Conservation (phyloP, 2,329 filamentous ascomycete species). For the Parafenestella ontariensis region DNA sequence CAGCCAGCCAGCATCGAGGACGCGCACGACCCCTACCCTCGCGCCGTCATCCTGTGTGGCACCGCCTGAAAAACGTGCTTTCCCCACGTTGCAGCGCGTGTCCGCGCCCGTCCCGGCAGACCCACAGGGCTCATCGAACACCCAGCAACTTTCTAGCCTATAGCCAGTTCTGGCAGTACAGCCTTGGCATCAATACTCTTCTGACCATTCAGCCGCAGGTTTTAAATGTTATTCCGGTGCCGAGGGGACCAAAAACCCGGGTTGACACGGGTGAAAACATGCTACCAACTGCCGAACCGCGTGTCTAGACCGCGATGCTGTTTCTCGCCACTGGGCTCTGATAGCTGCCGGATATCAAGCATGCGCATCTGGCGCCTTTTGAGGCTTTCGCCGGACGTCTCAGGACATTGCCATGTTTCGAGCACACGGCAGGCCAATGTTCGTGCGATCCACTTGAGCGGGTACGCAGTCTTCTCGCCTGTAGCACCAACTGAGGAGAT, state of each 20-base stretch:
- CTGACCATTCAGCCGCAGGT: constrained; percentile 13
- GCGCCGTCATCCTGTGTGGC: constrained; percentile 31
- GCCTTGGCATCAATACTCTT: constrained; percentile 20
- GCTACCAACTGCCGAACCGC: constrained; percentile 31
- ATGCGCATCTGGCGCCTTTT: constrained; percentile 24
- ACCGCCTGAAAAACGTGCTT: constrained; percentile 35
- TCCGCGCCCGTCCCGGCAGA: constrained; percentile 33
- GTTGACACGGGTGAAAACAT: constrained; percentile 14
- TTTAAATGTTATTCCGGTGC: constrained; percentile 9
- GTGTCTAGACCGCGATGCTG: constrained; percentile 27
- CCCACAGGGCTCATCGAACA: constrained; percentile 25
- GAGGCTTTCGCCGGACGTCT: constrained; percentile 23
- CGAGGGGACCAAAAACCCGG: constrained; percentile 23
- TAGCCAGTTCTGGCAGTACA: constrained; percentile 12
- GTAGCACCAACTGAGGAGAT: constrained; percentile 22
- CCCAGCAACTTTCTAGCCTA: constrained; percentile 31
- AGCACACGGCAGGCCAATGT: constrained; percentile 13
- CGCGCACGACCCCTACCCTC: constrained; percentile 13
- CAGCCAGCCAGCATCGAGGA: constrained; percentile 17
- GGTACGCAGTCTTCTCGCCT: constrained; percentile 14
- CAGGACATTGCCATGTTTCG: constrained; percentile 19
- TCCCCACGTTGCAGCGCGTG: constrained; percentile 44
- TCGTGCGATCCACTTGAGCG: constrained; percentile 21
- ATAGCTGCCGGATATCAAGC: constrained; percentile 20
- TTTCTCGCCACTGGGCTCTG: constrained; percentile 16